These are phyloP conservation scores for Cunninghamia lanceolata DNA, from an alignment of 75 land plant species.

Conservation along the genomic window DNA sequence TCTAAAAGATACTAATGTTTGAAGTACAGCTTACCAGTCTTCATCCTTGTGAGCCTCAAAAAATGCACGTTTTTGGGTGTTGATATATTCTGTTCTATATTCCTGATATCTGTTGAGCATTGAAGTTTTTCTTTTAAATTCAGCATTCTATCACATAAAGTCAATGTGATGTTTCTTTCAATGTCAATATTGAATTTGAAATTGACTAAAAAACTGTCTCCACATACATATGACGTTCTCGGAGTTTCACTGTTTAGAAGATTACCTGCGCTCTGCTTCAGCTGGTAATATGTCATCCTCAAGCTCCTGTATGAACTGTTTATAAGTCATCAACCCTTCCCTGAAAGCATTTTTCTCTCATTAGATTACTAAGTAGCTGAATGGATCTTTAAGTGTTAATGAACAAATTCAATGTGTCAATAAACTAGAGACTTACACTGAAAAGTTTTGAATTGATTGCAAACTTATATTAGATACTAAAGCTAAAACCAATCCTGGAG, in stretches of 20 bases:
- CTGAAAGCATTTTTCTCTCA: slow-evolving; percentile 42
- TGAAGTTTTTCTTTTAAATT: not conserved
- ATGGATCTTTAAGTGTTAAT: not conserved
- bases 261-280: slow-evolving; percentile 96
- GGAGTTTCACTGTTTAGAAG: not conserved
- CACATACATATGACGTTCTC: not conserved
- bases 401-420: not conserved
- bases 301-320: slow-evolving; percentile 94
- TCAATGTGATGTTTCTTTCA: too few relatives aligned
- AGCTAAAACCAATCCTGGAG: too few relatives aligned
- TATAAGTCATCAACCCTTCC: slow-evolving; percentile 98
- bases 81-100: slow-evolving; percentile 87
- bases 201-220: not conserved
- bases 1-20: not conserved
- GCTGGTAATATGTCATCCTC: slow-evolving; percentile 97
- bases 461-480: not conserved
- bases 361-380: not conserved
- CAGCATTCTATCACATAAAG: not conserved
- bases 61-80: slow-evolving; percentile 82
- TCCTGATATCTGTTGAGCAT: slow-evolving; percentile 72
- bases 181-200: not conserved
- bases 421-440: not conserved
- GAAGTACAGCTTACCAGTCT: slow-evolving; percentile 66
- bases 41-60: slow-evolving; percentile 97
- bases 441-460: not conserved